Conservation (phyloP, 352 stramenopile genomes). For the Peronosclerospora sorghi region DNA sequence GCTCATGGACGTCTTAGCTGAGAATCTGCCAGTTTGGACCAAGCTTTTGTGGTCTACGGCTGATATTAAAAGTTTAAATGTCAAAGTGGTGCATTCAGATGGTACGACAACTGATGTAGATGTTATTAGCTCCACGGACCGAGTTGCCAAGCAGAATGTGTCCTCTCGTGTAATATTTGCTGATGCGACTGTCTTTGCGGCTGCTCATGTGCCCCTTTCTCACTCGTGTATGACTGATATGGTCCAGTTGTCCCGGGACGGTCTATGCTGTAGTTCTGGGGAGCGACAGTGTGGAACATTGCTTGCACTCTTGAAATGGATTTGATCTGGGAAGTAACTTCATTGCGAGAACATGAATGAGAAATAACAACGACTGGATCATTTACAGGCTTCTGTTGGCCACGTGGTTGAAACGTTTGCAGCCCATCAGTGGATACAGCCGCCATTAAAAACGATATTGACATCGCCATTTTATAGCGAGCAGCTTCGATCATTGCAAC, state of each 20-base stretch:
- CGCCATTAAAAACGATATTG: constrained; percentile 1
- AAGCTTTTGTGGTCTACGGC: constrained; percentile 42
- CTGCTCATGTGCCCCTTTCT: constrained; percentile 17
- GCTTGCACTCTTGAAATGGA: constrained; percentile 42
- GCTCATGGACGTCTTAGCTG: constrained; percentile 16
- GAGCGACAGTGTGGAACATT: constrained; percentile 53
- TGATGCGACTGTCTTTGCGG: constrained; percentile 42
- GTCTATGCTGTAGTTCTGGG: constrained; percentile 28
- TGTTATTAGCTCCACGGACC: neutral
- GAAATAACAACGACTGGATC: constrained; percentile 3
- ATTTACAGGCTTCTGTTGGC: constrained; percentile 20
- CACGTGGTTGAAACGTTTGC: constrained; percentile 24
- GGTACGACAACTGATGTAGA: neutral
- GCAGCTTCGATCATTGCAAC: constrained; percentile 34
- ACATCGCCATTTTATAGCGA: constrained; percentile 35
- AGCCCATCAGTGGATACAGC: constrained; percentile 32
- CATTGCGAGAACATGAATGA: neutral
- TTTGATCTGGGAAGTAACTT: constrained; percentile 24
- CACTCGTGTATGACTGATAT: constrained; percentile 9
- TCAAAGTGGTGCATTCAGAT: constrained; percentile 5
- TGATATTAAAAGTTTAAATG: constrained; percentile 19
- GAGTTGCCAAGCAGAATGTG: constrained; percentile 6
- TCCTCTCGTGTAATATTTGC: constrained; percentile 38
- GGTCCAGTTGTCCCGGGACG: constrained; percentile 14
- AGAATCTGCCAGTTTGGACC: constrained; percentile 26